These are phyloP conservation scores for Annulohypoxylon bovei DNA, from an alignment of 495 filamentous ascomycete genomes.

Conservation along the genomic window DNA sequence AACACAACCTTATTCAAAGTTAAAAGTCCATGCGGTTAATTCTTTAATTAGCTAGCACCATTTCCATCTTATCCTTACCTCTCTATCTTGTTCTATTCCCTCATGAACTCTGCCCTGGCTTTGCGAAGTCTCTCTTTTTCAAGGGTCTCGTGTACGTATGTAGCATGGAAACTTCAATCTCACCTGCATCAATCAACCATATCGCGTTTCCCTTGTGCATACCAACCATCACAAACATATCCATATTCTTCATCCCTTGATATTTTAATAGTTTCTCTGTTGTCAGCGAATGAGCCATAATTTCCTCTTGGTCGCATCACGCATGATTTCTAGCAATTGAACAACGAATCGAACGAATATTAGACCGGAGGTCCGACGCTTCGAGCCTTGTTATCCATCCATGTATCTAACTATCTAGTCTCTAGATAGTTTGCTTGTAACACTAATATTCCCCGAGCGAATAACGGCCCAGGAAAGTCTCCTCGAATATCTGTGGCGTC, in stretches of 20 bases:
- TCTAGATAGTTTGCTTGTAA: neutral
- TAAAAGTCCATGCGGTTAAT: neutral
- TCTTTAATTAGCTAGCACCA: neutral
- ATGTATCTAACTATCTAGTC: neutral
- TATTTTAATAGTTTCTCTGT: neutral
- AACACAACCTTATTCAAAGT: slow-evolving; percentile 9
- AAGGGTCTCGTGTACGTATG: slow-evolving; percentile 5
- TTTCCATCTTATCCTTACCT: neutral
- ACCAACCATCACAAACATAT: neutral
- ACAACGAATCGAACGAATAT: slow-evolving; percentile 10
- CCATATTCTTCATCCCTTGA: slow-evolving; percentile 10
- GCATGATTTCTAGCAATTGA: slow-evolving; percentile 21
- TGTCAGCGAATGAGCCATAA: slow-evolving; percentile 22
- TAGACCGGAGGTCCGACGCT: slow-evolving; percentile 25
- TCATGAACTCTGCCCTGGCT: neutral
- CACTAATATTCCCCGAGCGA: slow-evolving; percentile 16
- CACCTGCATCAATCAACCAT: slow-evolving; percentile 32
- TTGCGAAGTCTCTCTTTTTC: neutral
- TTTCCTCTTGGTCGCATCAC: slow-evolving; percentile 14
- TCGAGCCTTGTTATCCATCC: slow-evolving; percentile 4
- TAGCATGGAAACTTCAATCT: slow-evolving; percentile 37
- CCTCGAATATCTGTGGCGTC: slow-evolving; percentile 12
- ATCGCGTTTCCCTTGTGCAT: slow-evolving; percentile 16
- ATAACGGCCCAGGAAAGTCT: slow-evolving; percentile 7
- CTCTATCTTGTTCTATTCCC: neutral